Evolutionary conservation across 768 basidiomycete genomes (phyloP).

Genomic region (Tylopilus cervinicoccineus): DNA sequence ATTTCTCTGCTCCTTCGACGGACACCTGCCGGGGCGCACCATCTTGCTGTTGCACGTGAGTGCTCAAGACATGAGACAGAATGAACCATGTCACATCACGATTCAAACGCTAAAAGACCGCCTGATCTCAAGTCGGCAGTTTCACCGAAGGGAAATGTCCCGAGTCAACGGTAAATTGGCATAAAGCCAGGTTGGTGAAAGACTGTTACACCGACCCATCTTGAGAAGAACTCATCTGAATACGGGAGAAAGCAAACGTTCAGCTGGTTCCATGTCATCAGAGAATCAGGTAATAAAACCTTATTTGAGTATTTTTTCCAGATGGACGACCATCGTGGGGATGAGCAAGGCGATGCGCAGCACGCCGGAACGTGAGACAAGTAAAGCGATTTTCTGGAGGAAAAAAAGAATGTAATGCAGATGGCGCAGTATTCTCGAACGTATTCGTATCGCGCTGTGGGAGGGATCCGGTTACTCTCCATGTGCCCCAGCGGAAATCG

Average conservation of each 20-base stretch:
- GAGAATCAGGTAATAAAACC: slow-evolving; percentile 19
- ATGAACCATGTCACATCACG: not conserved
- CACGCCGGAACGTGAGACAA: slow-evolving; percentile 22
- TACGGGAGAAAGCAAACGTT: slow-evolving; percentile 12
- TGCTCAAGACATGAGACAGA: not conserved
- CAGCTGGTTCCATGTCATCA: slow-evolving; percentile 14
- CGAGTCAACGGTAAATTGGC: slow-evolving; percentile 7
- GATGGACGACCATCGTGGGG: slow-evolving; percentile 14
- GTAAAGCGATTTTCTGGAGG: slow-evolving; percentile 1
- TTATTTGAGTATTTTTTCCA: slow-evolving; percentile 15
- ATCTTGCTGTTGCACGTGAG: not conserved
- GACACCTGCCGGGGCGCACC: not conserved
- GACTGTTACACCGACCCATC: slow-evolving; percentile 10
- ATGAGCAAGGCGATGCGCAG: slow-evolving; percentile 9
- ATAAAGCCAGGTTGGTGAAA: not conserved
- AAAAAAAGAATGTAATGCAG: not conserved
- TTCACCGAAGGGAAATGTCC: not conserved
- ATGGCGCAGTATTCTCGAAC: slow-evolving; percentile 2
- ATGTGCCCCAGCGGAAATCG: not conserved
- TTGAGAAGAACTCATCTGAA: slow-evolving; percentile 7
- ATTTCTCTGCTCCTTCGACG: not conserved
- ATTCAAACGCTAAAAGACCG: not conserved
- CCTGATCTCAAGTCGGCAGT: not conserved
- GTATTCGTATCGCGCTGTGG: slow-evolving; percentile 9
- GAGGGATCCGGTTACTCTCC: not conserved